phyloP scores from a whole-genome alignment of 345 rosid species.

The Anastatica hierochuntica region DNA sequence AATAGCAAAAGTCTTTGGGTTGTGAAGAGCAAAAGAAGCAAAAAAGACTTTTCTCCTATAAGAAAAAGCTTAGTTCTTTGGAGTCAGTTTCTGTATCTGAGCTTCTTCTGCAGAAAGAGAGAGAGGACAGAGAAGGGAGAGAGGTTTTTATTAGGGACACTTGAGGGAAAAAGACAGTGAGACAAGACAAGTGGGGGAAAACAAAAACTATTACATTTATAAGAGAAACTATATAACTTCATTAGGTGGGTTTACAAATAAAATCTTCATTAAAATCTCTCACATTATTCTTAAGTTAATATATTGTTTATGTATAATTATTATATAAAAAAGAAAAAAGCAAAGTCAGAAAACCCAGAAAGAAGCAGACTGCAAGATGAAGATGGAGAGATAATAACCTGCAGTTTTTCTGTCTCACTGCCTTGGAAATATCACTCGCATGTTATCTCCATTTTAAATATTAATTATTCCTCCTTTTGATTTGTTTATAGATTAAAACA shows the following conservation, averaged over 20 bases:
- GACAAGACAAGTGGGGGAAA: constrained; percentile 50
- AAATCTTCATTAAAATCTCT: too few relatives aligned
- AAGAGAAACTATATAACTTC: constrained; percentile 4
- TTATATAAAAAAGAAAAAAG: too few relatives aligned
- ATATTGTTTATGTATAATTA: too few relatives aligned
- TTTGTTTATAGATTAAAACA: not conserved
- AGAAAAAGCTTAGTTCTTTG: constrained; percentile 19
- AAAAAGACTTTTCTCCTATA: not conserved
- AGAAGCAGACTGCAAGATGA: constrained; percentile 22
- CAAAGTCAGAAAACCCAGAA: constrained; percentile 29
- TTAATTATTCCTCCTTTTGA: not conserved
- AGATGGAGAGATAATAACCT: constrained; percentile 31
- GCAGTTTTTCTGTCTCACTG: constrained; percentile 32
- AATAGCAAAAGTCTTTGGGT: too few relatives aligned
- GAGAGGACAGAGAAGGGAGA: not conserved
- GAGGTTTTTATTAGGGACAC: constrained; percentile 32
- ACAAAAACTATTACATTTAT: constrained; percentile 3
- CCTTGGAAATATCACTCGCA: constrained; percentile 31
- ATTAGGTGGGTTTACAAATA: constrained; percentile 6
- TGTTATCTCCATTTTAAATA: not conserved
- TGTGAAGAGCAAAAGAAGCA: constrained; percentile 30
- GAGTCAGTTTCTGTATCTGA: constrained; percentile 25
- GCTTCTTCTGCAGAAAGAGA: constrained; percentile 53
- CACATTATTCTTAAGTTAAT: not conserved
- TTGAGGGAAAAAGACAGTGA: too few relatives aligned